A percentile compares a stretch with the other conserved stretches of the same genome.
phyloP scores from a whole-genome alignment of 2,329 filamentous ascomycete genomes.

The Colletotrichum gloeosporioides region DNA sequence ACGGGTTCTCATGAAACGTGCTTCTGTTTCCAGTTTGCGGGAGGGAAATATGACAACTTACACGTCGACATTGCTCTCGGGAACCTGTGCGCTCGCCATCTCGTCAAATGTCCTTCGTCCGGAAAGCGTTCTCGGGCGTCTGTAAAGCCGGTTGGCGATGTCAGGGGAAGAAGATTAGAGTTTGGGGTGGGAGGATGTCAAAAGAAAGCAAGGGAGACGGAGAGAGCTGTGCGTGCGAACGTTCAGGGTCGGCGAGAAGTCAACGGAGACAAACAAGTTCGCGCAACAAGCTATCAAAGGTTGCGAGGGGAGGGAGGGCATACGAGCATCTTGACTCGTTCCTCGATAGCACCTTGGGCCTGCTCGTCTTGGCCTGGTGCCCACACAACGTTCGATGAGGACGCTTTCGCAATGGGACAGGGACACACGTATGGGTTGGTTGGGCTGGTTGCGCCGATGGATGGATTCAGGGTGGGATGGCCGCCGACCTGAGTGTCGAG shows the following conservation, averaged over 20 bases:
- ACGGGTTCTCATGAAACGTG: background rate
- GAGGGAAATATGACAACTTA: background rate
- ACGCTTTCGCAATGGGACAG: background rate
- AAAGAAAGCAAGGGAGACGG: background rate
- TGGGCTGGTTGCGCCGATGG: background rate
- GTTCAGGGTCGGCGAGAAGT: background rate
- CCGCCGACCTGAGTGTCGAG: background rate
- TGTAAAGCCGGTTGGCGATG: background rate
- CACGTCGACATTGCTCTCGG: constrained; percentile 33
- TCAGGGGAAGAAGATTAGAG: background rate
- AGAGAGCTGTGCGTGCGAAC: background rate
- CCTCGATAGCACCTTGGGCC: background rate
- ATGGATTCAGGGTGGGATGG: background rate
- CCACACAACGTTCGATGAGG: background rate
- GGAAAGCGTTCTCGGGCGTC: background rate
- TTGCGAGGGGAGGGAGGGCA: background rate
- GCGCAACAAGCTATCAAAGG: background rate
- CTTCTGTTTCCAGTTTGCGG: background rate
- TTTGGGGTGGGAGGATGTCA: background rate
- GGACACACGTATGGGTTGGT: background rate
- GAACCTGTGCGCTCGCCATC: constrained; percentile 4
- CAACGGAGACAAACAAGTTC: background rate
- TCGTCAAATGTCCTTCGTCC: background rate
- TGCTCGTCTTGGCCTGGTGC: background rate
- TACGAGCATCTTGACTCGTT: constrained; percentile 3